Base-by-base conservation (phyloP, 805 yeast genomes). In the Myxozyma geophila region DNA sequence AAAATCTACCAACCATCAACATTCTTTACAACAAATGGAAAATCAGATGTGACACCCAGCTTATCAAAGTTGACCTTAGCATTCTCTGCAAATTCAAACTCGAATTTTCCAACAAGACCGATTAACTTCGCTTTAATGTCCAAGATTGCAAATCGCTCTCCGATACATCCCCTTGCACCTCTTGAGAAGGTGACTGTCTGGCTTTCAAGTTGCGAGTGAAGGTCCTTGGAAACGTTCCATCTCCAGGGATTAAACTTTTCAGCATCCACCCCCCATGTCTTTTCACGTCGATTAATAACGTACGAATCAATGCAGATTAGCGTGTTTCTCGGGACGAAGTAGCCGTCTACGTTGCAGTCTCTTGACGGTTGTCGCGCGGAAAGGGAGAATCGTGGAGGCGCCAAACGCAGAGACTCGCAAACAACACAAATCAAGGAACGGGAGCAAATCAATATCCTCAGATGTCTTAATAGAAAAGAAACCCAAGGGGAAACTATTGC, bases 311-410 rank as follows among this genome's bases (percentile, higher is more conserved):
- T 43, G 15, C 15, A 50, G 12, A 36, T 9, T 7, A 43, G 21
- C 17, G 54, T 36, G 28, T 21, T 17, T 23, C 17, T 50, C n/a
- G 15, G 54, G 40, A 50, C 36, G 28, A n/a, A 7, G 17, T 50
- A 50, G 7, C 54, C 54, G 21, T 50, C 54, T n/a, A 50, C 36
- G 43, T 50, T n/a, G n/a, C n/a, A 7, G 13, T 50, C 54, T 21
- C 36, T 33, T 36, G 13, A n/a, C 3, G 54, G 28, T n/a, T 4
- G 13, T 8, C 54, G 54, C 17, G 52, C 39, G 4, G 9, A 13
- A 2, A 36, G n/a, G 9, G 39, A 3, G 2, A 7, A 3, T 36
- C 40, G 35, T 12, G 54, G 54, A 9, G 41, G 54, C 7, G 40
- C 43, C 15, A 50, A 15, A 15, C 54, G 54, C 7, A 50, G 40